Percentiles rank a stretch among this genome's conserved stretches.
phyloP scores from a whole-genome alignment of 2,329 filamentous ascomycete species.

The Hansfordia pulvinata region DNA sequence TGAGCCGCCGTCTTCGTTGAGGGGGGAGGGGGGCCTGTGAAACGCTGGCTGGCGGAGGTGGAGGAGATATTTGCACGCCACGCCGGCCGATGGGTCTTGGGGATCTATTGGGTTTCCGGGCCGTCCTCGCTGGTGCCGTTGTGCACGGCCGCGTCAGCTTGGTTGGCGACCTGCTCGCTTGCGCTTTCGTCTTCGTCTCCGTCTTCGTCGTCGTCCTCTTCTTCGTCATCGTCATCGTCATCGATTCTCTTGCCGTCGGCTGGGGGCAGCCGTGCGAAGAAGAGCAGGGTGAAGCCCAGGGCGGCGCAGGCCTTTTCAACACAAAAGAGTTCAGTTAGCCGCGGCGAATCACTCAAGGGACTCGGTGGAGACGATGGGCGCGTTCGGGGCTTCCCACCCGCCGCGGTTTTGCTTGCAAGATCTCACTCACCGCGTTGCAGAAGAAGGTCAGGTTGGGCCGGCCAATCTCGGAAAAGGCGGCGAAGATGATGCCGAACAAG shows the following conservation, averaged over 20 bases:
- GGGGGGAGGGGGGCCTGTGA: too few species aligned
- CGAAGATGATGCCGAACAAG: slow-evolving; percentile 54
- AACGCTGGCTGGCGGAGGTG: too few species aligned
- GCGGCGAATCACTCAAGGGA: background rate
- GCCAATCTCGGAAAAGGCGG: slow-evolving; percentile 44
- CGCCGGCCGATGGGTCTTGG: too few species aligned
- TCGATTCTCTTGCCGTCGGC: slow-evolving; percentile 27
- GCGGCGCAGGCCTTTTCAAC: slow-evolving; percentile 36
- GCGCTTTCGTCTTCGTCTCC: too few species aligned
- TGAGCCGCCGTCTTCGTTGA: too few species aligned
- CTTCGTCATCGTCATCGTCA: slow-evolving; percentile 7
- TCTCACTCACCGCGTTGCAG: slow-evolving; percentile 49
- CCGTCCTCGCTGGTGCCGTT: too few species aligned
- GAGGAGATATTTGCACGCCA: too few species aligned
- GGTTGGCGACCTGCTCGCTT: too few species aligned
- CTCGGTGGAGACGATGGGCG: background rate
- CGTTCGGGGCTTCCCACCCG: too few species aligned
- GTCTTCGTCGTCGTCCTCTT: background rate
- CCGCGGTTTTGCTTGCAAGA: too few species aligned
- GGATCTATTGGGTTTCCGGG: too few species aligned
- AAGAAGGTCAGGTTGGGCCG: slow-evolving; percentile 51
- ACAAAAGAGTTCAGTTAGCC: background rate
- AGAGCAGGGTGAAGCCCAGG: slow-evolving; percentile 29
- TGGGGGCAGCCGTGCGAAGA: slow-evolving; percentile 29
- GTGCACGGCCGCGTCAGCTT: too few species aligned